Evolutionary conservation across 2,329 filamentous ascomycete species (phyloP), one percentile per base, ranked within the genome.

Genomic region (Diplodia intermedia): DNA sequence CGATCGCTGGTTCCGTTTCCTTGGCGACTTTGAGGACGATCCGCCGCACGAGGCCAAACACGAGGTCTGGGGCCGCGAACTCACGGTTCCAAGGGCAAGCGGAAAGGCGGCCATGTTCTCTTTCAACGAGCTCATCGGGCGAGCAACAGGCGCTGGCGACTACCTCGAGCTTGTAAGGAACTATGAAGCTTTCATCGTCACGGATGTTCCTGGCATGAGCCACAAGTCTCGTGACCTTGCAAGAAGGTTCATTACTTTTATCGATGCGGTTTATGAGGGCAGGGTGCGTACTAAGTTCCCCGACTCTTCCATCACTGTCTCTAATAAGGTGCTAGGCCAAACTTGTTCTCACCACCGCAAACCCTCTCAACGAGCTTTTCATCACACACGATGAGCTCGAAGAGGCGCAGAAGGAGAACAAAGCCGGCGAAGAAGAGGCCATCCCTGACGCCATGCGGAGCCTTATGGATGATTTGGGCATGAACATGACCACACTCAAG

Each of bases 191-290:
- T 98, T 99, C 75, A 88, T 99, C 71, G 87, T 99, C 11, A 97
- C 93, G 0, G 91, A 94, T 63, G 89, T 98, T 1, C 95, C 95
- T 0, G 92, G 90, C 6, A 98, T 99, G 95, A 95, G 90, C 50
- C 87, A 93, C 71, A 88, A 88, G 66, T 89, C 93, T 75, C 88
- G 95, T 23, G 95, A 99, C 80, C 85, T 97, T 49, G 95, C 95
- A 0, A 85, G 95, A 14, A 86, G 95, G 5, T 97, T 99, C 79
- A 99, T 99, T 78, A 99, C 94, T 0, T 97, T 99, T 73, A 92
- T 99, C 71, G 95, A 99, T 77, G 94, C 95, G 6, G 90, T 97
- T 4, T 99, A 99, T 76, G 95, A 99, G 79, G 84, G 81, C 71
- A 79, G 85, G 73, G 86, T 87, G 77, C 69, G 82, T 63, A 31